Conservation (phyloP, 2,329 filamentous ascomycete genomes). For the Colletotrichum kahawae region DNA sequence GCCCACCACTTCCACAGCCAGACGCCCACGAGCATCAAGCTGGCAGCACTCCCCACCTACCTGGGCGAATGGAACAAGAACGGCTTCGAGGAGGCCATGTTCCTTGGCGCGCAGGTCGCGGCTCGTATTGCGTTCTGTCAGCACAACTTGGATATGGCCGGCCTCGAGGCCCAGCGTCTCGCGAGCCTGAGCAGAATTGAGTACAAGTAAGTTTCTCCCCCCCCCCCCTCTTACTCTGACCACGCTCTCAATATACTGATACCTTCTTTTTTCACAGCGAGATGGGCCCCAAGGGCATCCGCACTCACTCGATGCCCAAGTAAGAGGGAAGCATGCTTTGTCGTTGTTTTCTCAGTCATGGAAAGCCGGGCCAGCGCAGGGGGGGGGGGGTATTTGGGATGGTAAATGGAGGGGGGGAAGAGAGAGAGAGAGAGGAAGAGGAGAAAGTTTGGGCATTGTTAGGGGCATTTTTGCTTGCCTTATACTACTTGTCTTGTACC, state of each 20-base stretch:
- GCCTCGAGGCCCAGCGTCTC: conserved; percentile 55
- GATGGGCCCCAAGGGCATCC: conserved; percentile 58
- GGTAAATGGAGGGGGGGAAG: not conserved
- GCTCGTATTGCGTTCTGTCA: conserved; percentile 66
- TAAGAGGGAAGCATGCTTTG: conserved; percentile 28
- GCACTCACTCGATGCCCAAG: conserved; percentile 58
- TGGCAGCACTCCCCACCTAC: conserved; percentile 79
- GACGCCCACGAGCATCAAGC: conserved; percentile 85
- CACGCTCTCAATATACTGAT: not conserved
- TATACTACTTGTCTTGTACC: not conserved
- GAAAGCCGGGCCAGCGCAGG: not conserved
- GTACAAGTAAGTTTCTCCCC: conserved; percentile 57
- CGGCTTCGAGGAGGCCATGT: conserved; percentile 79
- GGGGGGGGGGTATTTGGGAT: not conserved
- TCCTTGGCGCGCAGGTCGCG: conserved; percentile 86
- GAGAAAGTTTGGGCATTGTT: not conserved
- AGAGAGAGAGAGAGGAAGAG: not conserved
- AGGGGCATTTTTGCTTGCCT: not conserved
- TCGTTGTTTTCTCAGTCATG: not conserved
- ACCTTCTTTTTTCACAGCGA: conserved; percentile 45
- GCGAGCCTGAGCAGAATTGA: conserved; percentile 65
- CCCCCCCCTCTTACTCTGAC: not conserved
- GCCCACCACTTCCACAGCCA: conserved; percentile 65
- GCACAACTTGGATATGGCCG: conserved; percentile 60
- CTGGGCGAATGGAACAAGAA: conserved; percentile 90